A percentile compares a stretch with the other conserved stretches of the same genome.
Evolutionary conservation across 306 rosid species (phyloP).

Genomic region (Astragalus glycyphyllos): DNA sequence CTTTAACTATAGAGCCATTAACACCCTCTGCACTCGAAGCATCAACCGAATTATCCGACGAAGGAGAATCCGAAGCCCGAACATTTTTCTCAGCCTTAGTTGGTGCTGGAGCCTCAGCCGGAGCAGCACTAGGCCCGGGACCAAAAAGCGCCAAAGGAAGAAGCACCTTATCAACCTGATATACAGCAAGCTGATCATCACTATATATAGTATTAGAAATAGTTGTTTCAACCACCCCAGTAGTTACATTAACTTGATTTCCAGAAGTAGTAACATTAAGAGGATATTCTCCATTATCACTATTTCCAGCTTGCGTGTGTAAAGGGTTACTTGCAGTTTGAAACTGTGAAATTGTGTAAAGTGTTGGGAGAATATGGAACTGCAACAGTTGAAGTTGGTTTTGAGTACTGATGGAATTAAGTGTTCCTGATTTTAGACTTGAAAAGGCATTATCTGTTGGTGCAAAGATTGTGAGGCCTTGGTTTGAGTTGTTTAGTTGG

Average conservation of each 20-base stretch:
- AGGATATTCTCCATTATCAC: slow-evolving; percentile 72
- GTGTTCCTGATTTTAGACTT: slow-evolving; percentile 64
- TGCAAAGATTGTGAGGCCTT: slow-evolving; percentile 88
- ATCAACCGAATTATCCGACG: slow-evolving; percentile 47
- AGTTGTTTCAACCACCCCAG: slow-evolving; percentile 74
- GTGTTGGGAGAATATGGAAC: slow-evolving; percentile 72
- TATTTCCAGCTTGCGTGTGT: slow-evolving; percentile 87
- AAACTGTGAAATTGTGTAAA: slow-evolving; percentile 70
- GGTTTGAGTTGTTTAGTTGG: slow-evolving; percentile 80
- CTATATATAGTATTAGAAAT: slow-evolving; percentile 72
- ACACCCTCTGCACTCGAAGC: slow-evolving; percentile 48
- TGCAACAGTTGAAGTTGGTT: slow-evolving; percentile 76
- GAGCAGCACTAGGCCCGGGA: slow-evolving; percentile 29
- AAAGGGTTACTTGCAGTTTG: slow-evolving; percentile 85
- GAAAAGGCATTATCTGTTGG: slow-evolving; percentile 88
- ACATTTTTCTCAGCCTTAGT: slow-evolving; percentile 60
- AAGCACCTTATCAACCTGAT: slow-evolving; percentile 83
- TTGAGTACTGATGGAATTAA: slow-evolving; percentile 73
- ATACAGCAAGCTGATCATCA: slow-evolving; percentile 74
- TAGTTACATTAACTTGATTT: slow-evolving; percentile 78
- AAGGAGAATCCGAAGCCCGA: slow-evolving; percentile 62
- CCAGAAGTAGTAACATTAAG: slow-evolving; percentile 87
- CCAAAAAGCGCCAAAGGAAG: slow-evolving; percentile 79
- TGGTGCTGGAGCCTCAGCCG: slow-evolving; percentile 75
- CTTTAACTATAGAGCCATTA: slow-evolving; percentile 4